Evolutionary conservation across 2,329 filamentous ascomycete genomes (phyloP), one percentile per base, ranked within the genome.

Genomic region (Cryphonectria naterciae): DNA sequence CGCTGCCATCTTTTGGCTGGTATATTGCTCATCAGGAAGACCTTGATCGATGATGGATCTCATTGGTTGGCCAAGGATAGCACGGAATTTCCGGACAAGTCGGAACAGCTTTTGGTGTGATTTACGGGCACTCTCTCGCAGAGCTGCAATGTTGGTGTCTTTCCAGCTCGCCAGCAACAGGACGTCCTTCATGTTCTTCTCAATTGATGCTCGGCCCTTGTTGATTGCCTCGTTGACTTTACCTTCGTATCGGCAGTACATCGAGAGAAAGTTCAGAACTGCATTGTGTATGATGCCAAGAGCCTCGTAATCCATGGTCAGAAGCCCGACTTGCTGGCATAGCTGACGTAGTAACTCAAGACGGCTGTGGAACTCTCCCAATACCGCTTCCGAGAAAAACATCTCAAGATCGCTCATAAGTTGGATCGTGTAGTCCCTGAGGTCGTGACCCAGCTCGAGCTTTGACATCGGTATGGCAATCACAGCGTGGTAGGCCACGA

Each of bases 161-260:
- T 97, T 98, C 97, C 97, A 99, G 80, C 94, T 98, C 10, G 95
- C 94, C 76, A 99, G 84, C 67, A 97, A 89, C 22, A 99, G 87
- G n/a, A 98, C 91, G 75, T 98, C 93, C 78, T 92, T 95, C 87
- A 98, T 93, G 70, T 94, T 90, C 81, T 94, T 97, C 79, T 98
- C 95, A n/a, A 98, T 86, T 0, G 87, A 85, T 8, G 85, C 83
- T 69, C 94, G 89, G n/a, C 91, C 92, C 61, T 88, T 88, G 28
- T 83, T 82, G 49, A 98, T 86, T 1, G 85, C 82, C 73, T 93
- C 91, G 17, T 86, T 82, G 10, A 95, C 88, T 6, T 87, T 83
- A 70, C 85, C 84, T 77, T 92, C 88, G 76, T 93, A 97, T 43
- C 93, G 89, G 46, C 85, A 81, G 79, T 93, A 97, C 78, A 94